Evolutionary conservation across 495 filamentous ascomycete genomes (phyloP).

Genomic region (Bombardia bombarda): DNA sequence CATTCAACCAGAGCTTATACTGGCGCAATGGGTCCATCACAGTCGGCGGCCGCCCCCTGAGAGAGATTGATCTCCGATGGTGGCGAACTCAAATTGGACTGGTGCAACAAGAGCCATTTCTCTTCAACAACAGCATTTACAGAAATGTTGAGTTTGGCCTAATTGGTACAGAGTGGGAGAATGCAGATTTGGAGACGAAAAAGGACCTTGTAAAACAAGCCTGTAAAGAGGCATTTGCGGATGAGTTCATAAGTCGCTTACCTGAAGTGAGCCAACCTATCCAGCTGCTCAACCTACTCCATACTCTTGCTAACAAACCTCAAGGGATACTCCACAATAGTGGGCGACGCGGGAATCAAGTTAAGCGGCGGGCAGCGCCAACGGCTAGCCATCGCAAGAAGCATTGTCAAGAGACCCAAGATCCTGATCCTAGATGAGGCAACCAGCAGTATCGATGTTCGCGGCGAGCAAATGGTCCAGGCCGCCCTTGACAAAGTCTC

Average conservation of each 20-base stretch:
- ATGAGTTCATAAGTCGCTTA: slow-evolving; percentile 51
- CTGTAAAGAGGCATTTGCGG: slow-evolving; percentile 53
- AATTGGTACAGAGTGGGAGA: slow-evolving; percentile 54
- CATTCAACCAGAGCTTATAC: slow-evolving; percentile 21
- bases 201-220: slow-evolving; percentile 48
- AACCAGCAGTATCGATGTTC: slow-evolving; percentile 55
- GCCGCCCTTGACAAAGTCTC: slow-evolving; percentile 47
- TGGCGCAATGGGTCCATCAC: slow-evolving; percentile 43
- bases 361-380: slow-evolving; percentile 59
- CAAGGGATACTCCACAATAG: slow-evolving; percentile 54
- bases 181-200: slow-evolving; percentile 41
- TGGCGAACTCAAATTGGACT: slow-evolving; percentile 57
- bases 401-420: slow-evolving; percentile 68
- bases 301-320: neutral
- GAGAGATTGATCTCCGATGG: slow-evolving; percentile 50
- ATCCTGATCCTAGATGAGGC: slow-evolving; percentile 82
- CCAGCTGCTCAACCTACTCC: neutral
- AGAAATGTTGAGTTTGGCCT: slow-evolving; percentile 59
- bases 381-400: slow-evolving; percentile 59
- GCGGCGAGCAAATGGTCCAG: slow-evolving; percentile 51
- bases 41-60: slow-evolving; percentile 46
- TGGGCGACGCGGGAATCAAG: slow-evolving; percentile 51
- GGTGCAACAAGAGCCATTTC: slow-evolving; percentile 62
- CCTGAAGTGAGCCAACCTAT: slow-evolving; percentile 35
- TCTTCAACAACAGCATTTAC: slow-evolving; percentile 63